These are phyloP conservation scores for Xylaria acuta DNA, from an alignment of 495 filamentous ascomycete genomes.

Conservation along the genomic window DNA sequence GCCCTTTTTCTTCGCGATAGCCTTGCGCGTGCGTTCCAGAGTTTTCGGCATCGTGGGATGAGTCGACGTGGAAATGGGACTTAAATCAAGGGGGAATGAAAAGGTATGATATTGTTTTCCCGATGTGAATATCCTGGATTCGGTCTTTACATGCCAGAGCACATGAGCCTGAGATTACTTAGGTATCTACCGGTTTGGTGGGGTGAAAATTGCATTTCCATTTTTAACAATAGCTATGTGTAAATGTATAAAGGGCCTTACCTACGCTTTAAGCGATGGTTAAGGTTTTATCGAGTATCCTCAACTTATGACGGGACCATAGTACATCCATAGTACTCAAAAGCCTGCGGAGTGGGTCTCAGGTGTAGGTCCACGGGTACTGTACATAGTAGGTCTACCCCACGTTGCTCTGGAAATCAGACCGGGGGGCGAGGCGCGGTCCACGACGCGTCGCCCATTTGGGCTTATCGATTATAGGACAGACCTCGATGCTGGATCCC, in stretches of 20 bases:
- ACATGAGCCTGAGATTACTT: neutral
- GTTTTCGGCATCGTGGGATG: constrained; percentile 70
- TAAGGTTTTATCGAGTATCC: neutral
- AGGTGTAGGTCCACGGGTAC: too few relatives aligned
- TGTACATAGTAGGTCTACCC: too few relatives aligned
- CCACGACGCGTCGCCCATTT: constrained; percentile 22
- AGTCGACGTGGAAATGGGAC: neutral
- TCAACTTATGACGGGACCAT: too few relatives aligned
- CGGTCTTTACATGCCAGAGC: neutral
- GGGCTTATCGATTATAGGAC: constrained; percentile 22
- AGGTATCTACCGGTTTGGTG: constrained; percentile 16
- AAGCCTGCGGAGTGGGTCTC: neutral
- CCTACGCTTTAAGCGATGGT: too few relatives aligned
- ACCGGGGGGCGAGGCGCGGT: constrained; percentile 22
- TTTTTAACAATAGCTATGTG: too few relatives aligned
- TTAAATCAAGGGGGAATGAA: neutral
- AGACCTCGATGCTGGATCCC: neutral
- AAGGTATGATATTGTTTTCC: neutral
- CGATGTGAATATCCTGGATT: neutral
- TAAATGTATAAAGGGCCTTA: too few relatives aligned
- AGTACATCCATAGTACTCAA: neutral
- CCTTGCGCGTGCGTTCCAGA: constrained; percentile 80
- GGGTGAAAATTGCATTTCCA: constrained; percentile 26
- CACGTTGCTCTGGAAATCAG: constrained; percentile 31
- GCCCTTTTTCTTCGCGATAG: constrained; percentile 79